A percentile compares a stretch with the other conserved stretches of the same genome.
These are phyloP conservation scores for Pinus albicaulis DNA, from an alignment of 75 land plant genomes.

Conservation along the genomic window DNA sequence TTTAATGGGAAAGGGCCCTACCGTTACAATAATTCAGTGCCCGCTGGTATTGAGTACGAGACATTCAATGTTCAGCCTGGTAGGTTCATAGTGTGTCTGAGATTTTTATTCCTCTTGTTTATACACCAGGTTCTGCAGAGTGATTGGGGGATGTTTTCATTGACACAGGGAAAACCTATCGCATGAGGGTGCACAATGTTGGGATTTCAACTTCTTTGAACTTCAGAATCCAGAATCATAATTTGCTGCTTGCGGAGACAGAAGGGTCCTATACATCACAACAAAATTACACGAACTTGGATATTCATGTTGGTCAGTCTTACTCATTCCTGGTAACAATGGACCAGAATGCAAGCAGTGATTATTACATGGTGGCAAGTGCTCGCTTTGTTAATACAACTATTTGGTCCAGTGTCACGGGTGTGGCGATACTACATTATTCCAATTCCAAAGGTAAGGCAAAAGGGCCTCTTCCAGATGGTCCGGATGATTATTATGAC, in stretches of 20 bases:
- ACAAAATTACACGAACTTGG: conserved; percentile 75
- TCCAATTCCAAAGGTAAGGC: conserved; percentile 66
- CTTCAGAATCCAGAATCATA: conserved; percentile 88
- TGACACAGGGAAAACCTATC: conserved; percentile 76
- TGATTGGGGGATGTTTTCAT: conserved; percentile 2
- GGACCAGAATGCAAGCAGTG: conserved; percentile 85
- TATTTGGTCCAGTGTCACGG: conserved; percentile 64
- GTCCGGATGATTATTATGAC: conserved; percentile 71
- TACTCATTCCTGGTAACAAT: conserved; percentile 86
- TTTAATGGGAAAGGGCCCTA: conserved; percentile 90
- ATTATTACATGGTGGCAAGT: conserved; percentile 94
- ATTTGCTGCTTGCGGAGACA: conserved; percentile 75
- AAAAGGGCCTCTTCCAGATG: conserved; percentile 58
- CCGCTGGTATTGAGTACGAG: conserved; percentile 48
- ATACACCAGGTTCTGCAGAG: background rate
- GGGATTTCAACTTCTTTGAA: conserved; percentile 71
- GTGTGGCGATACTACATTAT: conserved; percentile 68
- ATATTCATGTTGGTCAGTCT: conserved; percentile 93
- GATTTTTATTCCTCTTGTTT: background rate
- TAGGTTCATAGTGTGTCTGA: conserved; percentile 14
- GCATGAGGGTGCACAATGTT: conserved; percentile 81
- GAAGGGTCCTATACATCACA: conserved; percentile 91
- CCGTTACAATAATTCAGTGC: conserved; percentile 58
- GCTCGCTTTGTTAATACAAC: conserved; percentile 74
- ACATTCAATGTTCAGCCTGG: conserved; percentile 71